Conservation (phyloP, 306 rosid genomes). For the Sicyos edulis region DNA sequence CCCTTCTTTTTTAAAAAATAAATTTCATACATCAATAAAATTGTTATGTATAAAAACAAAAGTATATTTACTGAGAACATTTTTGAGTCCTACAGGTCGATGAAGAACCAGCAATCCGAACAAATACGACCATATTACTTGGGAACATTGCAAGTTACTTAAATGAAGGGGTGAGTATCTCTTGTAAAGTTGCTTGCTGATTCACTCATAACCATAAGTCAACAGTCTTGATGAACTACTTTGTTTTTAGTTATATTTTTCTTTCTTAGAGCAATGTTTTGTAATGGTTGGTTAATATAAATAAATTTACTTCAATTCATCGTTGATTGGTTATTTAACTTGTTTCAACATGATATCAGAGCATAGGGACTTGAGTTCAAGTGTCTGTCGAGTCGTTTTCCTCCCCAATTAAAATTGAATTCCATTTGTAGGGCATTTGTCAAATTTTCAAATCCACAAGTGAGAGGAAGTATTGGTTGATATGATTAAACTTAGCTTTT, state of each 20-base stretch:
- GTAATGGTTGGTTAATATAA: background rate
- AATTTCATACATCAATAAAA: background rate
- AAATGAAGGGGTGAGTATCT: conserved; percentile 75
- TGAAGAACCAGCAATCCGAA: conserved; percentile 94
- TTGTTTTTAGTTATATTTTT: conserved; percentile 18
- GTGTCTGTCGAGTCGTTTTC: too few species aligned
- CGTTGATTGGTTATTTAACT: too few species aligned
- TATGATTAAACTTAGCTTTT: too few species aligned
- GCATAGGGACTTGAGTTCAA: too few species aligned
- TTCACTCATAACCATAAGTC: background rate
- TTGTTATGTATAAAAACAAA: too few species aligned
- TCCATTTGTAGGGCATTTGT: too few species aligned
- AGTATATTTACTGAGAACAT: conserved; percentile 15
- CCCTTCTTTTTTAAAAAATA: too few species aligned
- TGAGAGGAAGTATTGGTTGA: too few species aligned
- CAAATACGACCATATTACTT: conserved; percentile 89
- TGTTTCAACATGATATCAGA: too few species aligned
- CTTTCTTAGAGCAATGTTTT: conserved; percentile 23
- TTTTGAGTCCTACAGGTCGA: conserved; percentile 63
- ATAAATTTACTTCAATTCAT: too few species aligned
- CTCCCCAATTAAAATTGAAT: too few species aligned
- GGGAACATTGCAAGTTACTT: conserved; percentile 91
- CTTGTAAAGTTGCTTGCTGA: conserved; percentile 18
- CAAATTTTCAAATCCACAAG: too few species aligned
- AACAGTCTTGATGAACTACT: conserved; percentile 17